Conservation (phyloP, 2,329 filamentous ascomycete genomes). For the Pseudomassariella vexata region DNA sequence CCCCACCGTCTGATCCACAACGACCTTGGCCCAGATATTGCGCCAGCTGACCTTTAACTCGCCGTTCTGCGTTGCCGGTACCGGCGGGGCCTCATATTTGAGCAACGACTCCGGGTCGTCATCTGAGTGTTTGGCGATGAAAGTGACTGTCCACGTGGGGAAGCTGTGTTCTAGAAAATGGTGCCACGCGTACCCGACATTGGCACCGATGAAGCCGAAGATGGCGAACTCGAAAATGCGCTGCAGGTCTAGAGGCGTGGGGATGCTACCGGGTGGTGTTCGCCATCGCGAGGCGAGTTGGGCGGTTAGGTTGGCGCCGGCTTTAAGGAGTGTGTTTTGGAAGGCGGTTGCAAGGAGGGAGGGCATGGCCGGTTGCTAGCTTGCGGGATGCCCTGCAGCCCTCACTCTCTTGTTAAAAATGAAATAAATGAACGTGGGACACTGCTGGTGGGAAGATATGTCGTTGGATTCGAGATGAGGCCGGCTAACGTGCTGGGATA, state of each 20-base stretch:
- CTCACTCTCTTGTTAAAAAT: too few species aligned
- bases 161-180: conserved; percentile 28
- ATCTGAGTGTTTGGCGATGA: conserved; percentile 11
- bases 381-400: too few species aligned
- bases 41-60: conserved; percentile 21
- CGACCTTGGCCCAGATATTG: conserved; percentile 26
- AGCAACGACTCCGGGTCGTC: conserved; percentile 18
- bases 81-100: conserved; percentile 4
- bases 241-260: conserved; percentile 21
- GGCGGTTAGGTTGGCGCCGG: conserved; percentile 9
- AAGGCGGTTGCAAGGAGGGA: conserved; percentile 9
- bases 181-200: conserved; percentile 29
- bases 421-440: too few species aligned
- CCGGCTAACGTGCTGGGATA: too few species aligned
- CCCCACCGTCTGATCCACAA: conserved; percentile 30
- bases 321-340: conserved; percentile 10
- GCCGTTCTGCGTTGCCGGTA: background rate
- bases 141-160: conserved; percentile 19
- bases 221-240: conserved; percentile 29
- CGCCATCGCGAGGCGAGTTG: conserved; percentile 9
- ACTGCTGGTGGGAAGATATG: too few species aligned
- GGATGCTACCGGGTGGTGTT: conserved; percentile 1
- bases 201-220: conserved; percentile 27
- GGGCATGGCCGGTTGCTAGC: conserved; percentile 6
- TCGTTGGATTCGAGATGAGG: too few species aligned